Conservation (phyloP, 352 stramenopile genomes). For the Peronospora destructor region DNA sequence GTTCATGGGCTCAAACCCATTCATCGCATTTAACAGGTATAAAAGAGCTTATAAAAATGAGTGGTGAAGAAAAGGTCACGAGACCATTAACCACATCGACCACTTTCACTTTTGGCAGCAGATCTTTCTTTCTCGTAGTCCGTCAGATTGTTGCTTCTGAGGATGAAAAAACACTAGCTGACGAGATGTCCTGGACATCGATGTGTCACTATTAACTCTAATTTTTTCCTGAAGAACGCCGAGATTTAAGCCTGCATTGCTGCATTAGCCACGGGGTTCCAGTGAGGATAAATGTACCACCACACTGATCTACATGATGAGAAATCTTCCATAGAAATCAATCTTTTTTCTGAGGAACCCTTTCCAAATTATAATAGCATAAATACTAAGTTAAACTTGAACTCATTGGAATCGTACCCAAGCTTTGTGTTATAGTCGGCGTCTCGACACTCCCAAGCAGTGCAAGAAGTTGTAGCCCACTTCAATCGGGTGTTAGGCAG, state of each 20-base stretch:
- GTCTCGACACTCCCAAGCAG: no score
- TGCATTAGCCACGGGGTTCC: constrained; percentile 28
- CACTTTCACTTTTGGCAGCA: constrained; percentile 20
- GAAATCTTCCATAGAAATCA: constrained; percentile 69
- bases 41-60: constrained; percentile 14
- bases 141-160: constrained; percentile 30
- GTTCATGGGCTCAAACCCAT: constrained; percentile 9
- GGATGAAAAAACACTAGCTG: constrained; percentile 69
- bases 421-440: no score
- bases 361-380: not conserved
- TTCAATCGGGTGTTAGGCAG: no score
- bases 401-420: no score
- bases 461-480: no score
- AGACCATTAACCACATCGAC: not conserved
- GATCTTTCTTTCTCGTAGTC: not conserved
- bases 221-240: constrained; percentile 81
- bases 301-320: constrained; percentile 69
- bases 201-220: constrained; percentile 68
- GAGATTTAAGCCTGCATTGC: not conserved
- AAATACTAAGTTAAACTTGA: no score
- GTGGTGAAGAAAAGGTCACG: constrained; percentile 9
- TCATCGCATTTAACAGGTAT: constrained; percentile 3
- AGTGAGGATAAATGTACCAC: constrained; percentile 64
- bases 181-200: constrained; percentile 28
- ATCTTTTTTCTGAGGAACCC: constrained; percentile 50